phyloP scores from a whole-genome alignment of 2,329 filamentous ascomycete species.

The Fusarium abutilonis region DNA sequence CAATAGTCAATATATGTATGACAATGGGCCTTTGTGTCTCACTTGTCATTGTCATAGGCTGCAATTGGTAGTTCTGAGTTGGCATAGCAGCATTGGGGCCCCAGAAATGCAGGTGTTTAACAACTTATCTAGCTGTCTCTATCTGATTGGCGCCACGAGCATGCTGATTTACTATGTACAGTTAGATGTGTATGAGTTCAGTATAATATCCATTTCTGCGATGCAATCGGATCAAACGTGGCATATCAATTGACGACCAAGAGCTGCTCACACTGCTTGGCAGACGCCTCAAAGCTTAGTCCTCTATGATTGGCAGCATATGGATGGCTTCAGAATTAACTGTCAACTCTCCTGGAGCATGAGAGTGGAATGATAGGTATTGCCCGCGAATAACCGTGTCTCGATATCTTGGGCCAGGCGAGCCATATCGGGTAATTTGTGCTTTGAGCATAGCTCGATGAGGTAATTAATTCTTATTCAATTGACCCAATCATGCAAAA shows the following conservation, averaged over 20 bases:
- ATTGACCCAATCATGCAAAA: background rate
- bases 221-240: background rate
- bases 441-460: no score
- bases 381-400: no score
- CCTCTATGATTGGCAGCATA: no score
- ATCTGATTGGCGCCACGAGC: conserved; percentile 7
- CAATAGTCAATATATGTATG: background rate
- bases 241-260: background rate
- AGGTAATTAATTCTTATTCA: background rate
- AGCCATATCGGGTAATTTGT: no score
- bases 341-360: no score
- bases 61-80: conserved; percentile 21
- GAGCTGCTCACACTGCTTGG: no score
- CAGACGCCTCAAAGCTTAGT: no score
- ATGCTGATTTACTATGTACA: background rate
- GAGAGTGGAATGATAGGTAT: no score
- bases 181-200: background rate
- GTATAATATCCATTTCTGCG: no score
- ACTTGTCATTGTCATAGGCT: conserved; percentile 11
- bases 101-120: no score
- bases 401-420: no score
- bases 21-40: conserved; percentile 17
- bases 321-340: no score
- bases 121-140: conserved; percentile 10
- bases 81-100: conserved; percentile 23